A percentile compares a stretch with the other conserved stretches of the same genome.
phyloP scores from a whole-genome alignment of 169 alveolate genomes.

The Plasmodium sp. region DNA sequence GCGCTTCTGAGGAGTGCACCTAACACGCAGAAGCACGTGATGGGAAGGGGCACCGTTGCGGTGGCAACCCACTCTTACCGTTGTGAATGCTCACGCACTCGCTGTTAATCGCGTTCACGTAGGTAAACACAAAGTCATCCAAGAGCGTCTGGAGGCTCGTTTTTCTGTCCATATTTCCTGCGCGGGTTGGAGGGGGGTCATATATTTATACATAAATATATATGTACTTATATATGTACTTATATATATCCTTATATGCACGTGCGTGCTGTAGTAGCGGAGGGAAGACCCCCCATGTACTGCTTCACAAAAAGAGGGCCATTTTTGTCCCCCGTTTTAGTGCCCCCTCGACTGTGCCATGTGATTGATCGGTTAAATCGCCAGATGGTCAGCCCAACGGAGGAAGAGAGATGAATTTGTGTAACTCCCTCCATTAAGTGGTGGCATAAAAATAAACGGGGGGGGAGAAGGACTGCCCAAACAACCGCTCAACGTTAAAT shows the following conservation, averaged over 20 bases:
- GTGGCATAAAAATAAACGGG: background rate
- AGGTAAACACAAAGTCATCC: slow-evolving; percentile 60
- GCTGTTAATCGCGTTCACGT: slow-evolving; percentile 44
- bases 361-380: background rate
- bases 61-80: slow-evolving; percentile 7
- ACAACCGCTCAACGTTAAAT: background rate
- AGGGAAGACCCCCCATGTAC: too few relatives aligned
- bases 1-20: background rate
- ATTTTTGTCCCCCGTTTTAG: too few relatives aligned
- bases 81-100: slow-evolving; percentile 45
- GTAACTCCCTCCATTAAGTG: background rate
- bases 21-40: background rate
- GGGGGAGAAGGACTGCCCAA: background rate
- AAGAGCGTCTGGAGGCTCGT: slow-evolving; percentile 25
- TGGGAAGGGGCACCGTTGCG: background rate
- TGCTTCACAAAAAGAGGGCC: too few relatives aligned
- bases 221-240: too few relatives aligned
- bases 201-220: too few relatives aligned
- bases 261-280: background rate
- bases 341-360: background rate
- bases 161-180: slow-evolving; percentile 60
- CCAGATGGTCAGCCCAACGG: background rate
- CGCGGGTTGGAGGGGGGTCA: background rate
- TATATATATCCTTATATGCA: too few relatives aligned
- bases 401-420: background rate